Conservation (phyloP, 2,329 filamentous ascomycete species). For the Calonectria pteridis region DNA sequence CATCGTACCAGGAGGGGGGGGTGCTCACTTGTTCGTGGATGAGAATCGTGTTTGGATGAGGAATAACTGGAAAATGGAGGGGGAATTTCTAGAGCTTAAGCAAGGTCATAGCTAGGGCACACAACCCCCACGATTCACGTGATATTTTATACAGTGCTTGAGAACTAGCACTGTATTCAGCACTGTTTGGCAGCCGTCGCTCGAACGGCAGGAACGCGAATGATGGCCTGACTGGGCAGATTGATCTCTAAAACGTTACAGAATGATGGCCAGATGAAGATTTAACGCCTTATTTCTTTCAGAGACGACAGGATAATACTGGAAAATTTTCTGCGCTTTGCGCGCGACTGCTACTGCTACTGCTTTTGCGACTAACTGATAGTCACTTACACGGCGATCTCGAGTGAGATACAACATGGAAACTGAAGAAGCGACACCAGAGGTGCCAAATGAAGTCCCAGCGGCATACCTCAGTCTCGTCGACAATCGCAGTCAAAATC, state of each 20-base stretch:
- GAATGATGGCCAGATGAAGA: not conserved
- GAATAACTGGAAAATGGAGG: conserved; percentile 50
- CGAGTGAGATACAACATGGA: conserved; percentile 36
- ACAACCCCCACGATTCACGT: conserved; percentile 53
- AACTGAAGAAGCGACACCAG: conserved; percentile 9
- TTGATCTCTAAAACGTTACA: not conserved
- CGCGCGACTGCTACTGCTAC: conserved; percentile 20
- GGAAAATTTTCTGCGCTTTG: not conserved
- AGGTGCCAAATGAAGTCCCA: conserved; percentile 31
- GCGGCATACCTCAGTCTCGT: conserved; percentile 43
- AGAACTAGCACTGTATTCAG: not conserved
- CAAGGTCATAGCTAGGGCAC: conserved; percentile 51
- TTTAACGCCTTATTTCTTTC: not conserved
- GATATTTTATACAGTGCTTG: conserved; percentile 22
- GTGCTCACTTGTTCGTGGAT: conserved; percentile 57
- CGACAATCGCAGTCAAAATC: conserved; percentile 39
- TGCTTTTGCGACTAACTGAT: conserved; percentile 11
- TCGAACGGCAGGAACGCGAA: not conserved
- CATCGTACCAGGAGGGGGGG: conserved; percentile 24
- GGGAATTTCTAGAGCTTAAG: conserved; percentile 47
- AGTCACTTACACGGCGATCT: conserved; percentile 37
- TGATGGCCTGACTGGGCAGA: not conserved
- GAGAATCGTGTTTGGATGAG: conserved; percentile 61
- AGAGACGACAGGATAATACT: not conserved
- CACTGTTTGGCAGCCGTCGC: not conserved